Percentiles rank a stretch among this genome's conserved stretches.
phyloP scores from a whole-genome alignment of 805 yeast genomes.

The Starmerella vitae region DNA sequence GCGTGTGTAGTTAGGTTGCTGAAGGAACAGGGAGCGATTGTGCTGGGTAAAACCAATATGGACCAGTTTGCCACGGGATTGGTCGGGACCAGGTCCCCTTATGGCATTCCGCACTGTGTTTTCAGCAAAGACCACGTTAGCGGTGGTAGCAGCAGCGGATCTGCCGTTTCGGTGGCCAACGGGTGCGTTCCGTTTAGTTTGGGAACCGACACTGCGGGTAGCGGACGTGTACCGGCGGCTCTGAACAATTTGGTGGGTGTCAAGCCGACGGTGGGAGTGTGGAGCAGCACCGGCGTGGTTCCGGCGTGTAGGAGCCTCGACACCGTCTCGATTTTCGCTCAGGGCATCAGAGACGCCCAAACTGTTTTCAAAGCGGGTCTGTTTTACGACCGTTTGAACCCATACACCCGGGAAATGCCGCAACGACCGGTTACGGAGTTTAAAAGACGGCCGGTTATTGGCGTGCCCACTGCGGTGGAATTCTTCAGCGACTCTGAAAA shows the following conservation, averaged over 20 bases:
- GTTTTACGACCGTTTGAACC: constrained; percentile 57
- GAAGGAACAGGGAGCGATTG: constrained; percentile 80
- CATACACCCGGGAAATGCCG: constrained; percentile 69
- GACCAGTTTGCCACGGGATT: constrained; percentile 97
- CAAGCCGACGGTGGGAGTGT: constrained; percentile 81
- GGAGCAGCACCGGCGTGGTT: constrained; percentile 83
- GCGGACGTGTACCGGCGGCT: constrained; percentile 95
- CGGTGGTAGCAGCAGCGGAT: constrained; percentile 95
- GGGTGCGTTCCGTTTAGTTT: constrained; percentile 81
- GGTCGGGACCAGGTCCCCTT: constrained; percentile 91
- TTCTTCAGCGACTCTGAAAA: constrained; percentile 79
- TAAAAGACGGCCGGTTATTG: constrained; percentile 49
- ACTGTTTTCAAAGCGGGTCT: constrained; percentile 57
- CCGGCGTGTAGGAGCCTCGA: constrained; percentile 95
- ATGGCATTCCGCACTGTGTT: constrained; percentile 75
- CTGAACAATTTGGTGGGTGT: constrained; percentile 82
- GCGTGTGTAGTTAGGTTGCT: constrained; percentile 63
- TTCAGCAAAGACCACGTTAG: constrained; percentile 66
- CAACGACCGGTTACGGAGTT: constrained; percentile 47
- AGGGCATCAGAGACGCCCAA: constrained; percentile 75
- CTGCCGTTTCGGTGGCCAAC: constrained; percentile 80
- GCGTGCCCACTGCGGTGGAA: constrained; percentile 47
- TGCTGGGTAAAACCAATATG: constrained; percentile 85
- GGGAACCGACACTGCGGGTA: constrained; percentile 97
- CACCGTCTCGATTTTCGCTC: constrained; percentile 75